phyloP scores from a whole-genome alignment of 2,329 filamentous ascomycete genomes.

The Chaetomiaceae sp. region DNA sequence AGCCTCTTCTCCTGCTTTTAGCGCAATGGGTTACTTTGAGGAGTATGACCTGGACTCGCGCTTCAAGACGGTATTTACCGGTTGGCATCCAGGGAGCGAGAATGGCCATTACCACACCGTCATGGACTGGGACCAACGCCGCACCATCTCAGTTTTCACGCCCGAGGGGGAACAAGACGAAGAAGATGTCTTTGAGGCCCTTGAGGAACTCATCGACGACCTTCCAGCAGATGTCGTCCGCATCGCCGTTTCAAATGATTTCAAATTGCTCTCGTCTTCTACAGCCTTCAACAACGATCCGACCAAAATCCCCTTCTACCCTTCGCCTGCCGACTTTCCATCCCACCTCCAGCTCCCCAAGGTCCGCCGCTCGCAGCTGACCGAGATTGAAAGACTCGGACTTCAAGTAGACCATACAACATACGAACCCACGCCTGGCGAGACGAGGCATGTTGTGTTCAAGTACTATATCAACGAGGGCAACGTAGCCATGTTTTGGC shows the following conservation, averaged over 20 bases:
- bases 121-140: slow-evolving; percentile 3
- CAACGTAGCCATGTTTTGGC: slow-evolving; percentile 27
- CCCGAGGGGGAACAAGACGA: neutral
- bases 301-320: neutral
- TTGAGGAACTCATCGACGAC: neutral
- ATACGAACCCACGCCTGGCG: slow-evolving; percentile 12
- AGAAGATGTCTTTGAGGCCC: slow-evolving; percentile 1
- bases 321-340: neutral
- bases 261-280: neutral
- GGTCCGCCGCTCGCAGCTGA: neutral
- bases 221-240: neutral
- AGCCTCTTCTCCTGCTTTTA: neutral
- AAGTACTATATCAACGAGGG: slow-evolving; percentile 34
- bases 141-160: neutral
- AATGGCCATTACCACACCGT: neutral
- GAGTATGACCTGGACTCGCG: neutral
- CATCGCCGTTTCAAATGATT: neutral
- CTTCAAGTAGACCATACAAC: neutral
- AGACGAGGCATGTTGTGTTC: slow-evolving; percentile 28
- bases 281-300: neutral
- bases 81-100: neutral
- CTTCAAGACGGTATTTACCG: neutral
- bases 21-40: neutral
- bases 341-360: neutral
- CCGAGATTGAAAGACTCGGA: neutral